Evolutionary conservation across 306 rosid species (phyloP).

Genomic region (Rosa multiflora): DNA sequence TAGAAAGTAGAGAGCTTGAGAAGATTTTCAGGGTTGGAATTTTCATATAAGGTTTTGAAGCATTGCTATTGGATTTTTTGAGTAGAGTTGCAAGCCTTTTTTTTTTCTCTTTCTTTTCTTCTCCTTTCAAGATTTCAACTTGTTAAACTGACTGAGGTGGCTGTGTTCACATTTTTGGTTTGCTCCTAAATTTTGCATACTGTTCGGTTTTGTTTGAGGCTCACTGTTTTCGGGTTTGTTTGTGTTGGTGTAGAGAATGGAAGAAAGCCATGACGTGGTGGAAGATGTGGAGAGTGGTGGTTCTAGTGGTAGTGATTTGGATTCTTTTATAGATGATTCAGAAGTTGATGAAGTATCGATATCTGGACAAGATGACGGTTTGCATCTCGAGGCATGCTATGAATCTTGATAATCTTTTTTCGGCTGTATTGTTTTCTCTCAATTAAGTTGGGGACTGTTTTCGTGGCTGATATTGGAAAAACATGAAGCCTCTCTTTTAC

Average conservation of each 20-base stretch:
- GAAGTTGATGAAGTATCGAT: constrained; percentile 59
- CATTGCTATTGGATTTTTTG: not conserved
- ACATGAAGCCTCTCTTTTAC: not conserved
- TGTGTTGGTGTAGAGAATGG: constrained; percentile 12
- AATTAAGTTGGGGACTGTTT: not conserved
- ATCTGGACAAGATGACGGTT: constrained; percentile 55
- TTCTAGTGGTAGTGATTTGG: constrained; percentile 37
- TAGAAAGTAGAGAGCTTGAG: not conserved
- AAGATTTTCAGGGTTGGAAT: not conserved
- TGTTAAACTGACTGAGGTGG: no score
- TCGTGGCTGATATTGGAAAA: not conserved
- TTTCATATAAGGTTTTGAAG: not conserved
- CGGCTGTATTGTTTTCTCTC: no score
- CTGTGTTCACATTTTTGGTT: not conserved
- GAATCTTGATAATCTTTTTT: not conserved
- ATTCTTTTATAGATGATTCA: constrained; percentile 61
- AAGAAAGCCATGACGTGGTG: constrained; percentile 42
- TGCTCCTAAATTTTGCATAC: not conserved
- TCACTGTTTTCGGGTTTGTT: constrained; percentile 8
- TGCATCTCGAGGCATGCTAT: constrained; percentile 57
- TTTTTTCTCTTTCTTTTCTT: no score
- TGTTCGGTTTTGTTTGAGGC: not conserved
- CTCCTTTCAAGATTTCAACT: no score
- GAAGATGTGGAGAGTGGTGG: constrained; percentile 56
- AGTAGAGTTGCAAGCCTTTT: not conserved